Evolutionary conservation across 208 protist genomes (phyloP), one percentile per base, ranked within the genome.

Genomic region (Balamuthia mandrillaris): DNA sequence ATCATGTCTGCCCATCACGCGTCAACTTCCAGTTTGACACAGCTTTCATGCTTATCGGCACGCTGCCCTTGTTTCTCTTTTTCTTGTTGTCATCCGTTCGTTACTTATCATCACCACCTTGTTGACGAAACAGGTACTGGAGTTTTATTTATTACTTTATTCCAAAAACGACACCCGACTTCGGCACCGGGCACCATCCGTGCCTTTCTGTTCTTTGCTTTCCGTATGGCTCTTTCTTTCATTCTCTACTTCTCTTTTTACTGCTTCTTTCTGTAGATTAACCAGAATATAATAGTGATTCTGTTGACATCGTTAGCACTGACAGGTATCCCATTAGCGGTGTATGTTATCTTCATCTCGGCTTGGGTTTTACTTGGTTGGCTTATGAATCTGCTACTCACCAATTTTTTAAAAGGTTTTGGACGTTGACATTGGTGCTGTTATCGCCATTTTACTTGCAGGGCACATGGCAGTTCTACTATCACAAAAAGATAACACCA

Each of bases 21-120:
- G 37, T 47, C 74, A 82, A 65, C 74, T 82, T 47, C 52, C 58
- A 82, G 74, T 82, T 82, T 35, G 74, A 82, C 35, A 82, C 74
- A 0, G 51, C 74, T 3, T 82, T 82, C 52, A 82, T 82, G 74
- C 9, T 82, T 16, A 82, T 82, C 16, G 52, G 47, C 6, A n/a
- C n/a, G n/a, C n/a, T n/a, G n/a, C n/a, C n/a, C n/a, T n/a, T n/a
- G n/a, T n/a, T n/a, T n/a, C n/a, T n/a, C n/a, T n/a, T n/a, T n/a
- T n/a, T n/a, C n/a, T n/a, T n/a, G n/a, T n/a, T n/a, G n/a, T n/a
- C n/a, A n/a, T n/a, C n/a, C n/a, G n/a, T n/a, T n/a, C n/a, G n/a
- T n/a, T n/a, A n/a, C n/a, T n/a, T n/a, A n/a, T n/a, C n/a, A n/a
- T n/a, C n/a, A n/a, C n/a, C n/a, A n/a, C n/a, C n/a, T n/a, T n/a